Conservation (phyloP, 441 rosid species). For the Populus hybrid region DNA sequence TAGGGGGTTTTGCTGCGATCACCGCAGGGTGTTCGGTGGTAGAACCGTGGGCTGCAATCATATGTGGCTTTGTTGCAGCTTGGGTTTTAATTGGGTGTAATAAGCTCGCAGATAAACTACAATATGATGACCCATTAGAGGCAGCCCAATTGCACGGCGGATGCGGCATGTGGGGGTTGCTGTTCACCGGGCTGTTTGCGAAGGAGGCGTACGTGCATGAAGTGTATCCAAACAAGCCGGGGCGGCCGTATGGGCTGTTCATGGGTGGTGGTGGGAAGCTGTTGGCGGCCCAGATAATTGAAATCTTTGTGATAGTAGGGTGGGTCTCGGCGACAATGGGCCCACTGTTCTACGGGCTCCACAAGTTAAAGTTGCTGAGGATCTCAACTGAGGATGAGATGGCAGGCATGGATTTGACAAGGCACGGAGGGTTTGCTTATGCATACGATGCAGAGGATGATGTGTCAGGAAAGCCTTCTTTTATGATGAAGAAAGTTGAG, state of each 20-base stretch:
- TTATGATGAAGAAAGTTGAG: background rate
- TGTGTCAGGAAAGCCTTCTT: background rate
- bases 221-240: background rate
- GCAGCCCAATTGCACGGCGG: slow-evolving; percentile 15
- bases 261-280: background rate
- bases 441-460: slow-evolving; percentile 13
- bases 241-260: background rate
- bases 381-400: slow-evolving; percentile 30
- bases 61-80: background rate
- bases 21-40: background rate
- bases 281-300: background rate
- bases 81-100: slow-evolving; percentile 10
- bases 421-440: slow-evolving; percentile 33
- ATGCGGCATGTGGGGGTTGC: slow-evolving; percentile 7
- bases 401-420: slow-evolving; percentile 34
- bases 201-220: background rate
- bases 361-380: slow-evolving; percentile 23
- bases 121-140: slow-evolving; percentile 6
- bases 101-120: background rate
- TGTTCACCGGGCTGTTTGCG: slow-evolving; percentile 9
- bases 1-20: background rate
- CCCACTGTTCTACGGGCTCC: slow-evolving; percentile 21
- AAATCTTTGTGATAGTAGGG: background rate
- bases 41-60: background rate
- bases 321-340: slow-evolving; percentile 24